A percentile compares a stretch with the other conserved stretches of the same genome.
These are phyloP conservation scores for Penicillium canescens DNA, from an alignment of 495 filamentous ascomycete species.

Conservation along the genomic window DNA sequence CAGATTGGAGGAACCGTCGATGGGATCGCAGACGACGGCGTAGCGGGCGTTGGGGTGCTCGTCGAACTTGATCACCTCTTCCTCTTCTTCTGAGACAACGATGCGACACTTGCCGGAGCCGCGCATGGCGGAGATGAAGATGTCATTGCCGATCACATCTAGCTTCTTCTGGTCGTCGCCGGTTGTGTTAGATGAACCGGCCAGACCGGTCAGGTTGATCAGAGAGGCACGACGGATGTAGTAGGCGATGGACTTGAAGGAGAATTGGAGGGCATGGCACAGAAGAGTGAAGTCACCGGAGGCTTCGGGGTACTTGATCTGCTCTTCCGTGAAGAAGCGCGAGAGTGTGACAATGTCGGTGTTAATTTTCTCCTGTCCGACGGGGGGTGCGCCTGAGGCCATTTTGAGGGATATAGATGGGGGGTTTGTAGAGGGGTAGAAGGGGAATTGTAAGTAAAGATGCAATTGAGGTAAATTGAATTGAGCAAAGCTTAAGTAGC, in stretches of 20 bases:
- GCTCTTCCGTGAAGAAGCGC: conserved; percentile 93
- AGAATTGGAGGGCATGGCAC: conserved; percentile 97
- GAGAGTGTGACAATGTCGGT: conserved; percentile 95
- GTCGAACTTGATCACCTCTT: conserved; percentile 84
- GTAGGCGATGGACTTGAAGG: conserved; percentile 99
- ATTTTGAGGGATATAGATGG: conserved; percentile 28
- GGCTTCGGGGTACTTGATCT: conserved; percentile 87
- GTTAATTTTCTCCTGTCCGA: conserved; percentile 78
- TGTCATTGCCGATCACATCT: conserved; percentile 96
- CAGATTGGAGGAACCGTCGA: conserved; percentile 95
- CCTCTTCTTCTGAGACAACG: conserved; percentile 95
- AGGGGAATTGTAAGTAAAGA: not conserved
- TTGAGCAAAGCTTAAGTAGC: conserved; percentile 2
- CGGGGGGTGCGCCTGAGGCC: conserved; percentile 37
- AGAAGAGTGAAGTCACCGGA: conserved; percentile 99
- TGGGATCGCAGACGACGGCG: conserved; percentile 95
- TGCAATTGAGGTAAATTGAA: not conserved
- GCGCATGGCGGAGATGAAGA: conserved; percentile 93
- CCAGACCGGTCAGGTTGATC: conserved; percentile 93
- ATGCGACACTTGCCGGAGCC: conserved; percentile 86
- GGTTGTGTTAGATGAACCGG: conserved; percentile 91
- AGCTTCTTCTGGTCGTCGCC: conserved; percentile 99
- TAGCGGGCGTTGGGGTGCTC: conserved; percentile 81
- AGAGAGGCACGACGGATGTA: conserved; percentile 98
- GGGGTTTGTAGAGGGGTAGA: not conserved